Evolutionary conservation across 352 stramenopile species (phyloP), one percentile per base, ranked within the genome.

Genomic region (Plasmopara viticola): DNA sequence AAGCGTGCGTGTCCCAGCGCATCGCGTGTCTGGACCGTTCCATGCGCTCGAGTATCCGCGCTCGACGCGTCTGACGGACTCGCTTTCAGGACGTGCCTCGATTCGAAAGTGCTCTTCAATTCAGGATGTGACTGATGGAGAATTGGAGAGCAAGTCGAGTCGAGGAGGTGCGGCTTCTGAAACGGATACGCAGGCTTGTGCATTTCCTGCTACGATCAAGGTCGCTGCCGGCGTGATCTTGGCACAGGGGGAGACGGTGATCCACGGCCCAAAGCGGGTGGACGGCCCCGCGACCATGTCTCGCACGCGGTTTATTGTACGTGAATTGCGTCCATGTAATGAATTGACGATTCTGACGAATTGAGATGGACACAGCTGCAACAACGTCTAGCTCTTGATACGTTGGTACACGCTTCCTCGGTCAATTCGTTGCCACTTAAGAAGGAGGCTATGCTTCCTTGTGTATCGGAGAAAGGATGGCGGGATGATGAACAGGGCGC

Each of bases 241-340:
- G 1, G 55, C 56, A 1, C 64, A 81, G 14, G 77, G 74, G 5
- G 77, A 85, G 8, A 49, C 53, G 2, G 46, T 71, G 2, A 15
- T 74, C 0, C 65, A 79, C 50, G 77, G 77, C 0, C 72, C 77
- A 0, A 58, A 74, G 14, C 69, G 58, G 18, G 48, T 69, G 0
- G 72, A 83, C 13, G 65, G 58, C 15, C 30, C 64, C 5, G 62
- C 60, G 29, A 84, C 64, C 2, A 87, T 87, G 77, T 87, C 77
- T 20, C 62, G 63, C n/a, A 87, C 83, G 48, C 70, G 72, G 17
- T 87, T 87, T 48, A 74, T 81, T 59, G 74, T 87, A 58, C 17
- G 65, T 63, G 28, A 34, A 45, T n/a, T 48, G 20, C 20, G 20
- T 25, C 20, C 20, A 25, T 25, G 20, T 3, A 25, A 3, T 25